Base-by-base conservation (phyloP, 306 rosid genomes). In the Trifolium pratense region DNA sequence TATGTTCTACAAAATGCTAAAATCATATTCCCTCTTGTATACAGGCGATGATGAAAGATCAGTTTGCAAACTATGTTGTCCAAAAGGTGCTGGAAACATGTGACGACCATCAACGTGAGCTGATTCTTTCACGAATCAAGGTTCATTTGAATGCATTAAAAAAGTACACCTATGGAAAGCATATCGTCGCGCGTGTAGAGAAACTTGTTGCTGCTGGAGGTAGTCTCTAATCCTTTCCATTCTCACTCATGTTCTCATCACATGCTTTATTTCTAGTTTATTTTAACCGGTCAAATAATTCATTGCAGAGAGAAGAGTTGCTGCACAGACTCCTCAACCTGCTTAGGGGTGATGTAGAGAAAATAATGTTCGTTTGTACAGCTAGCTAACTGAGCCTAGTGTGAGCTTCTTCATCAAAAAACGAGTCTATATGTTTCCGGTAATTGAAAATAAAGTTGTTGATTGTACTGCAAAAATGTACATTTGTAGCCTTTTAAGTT, bases 131-230 rank as follows among this genome's bases (percentile, higher is more conserved):
- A 0, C 89, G 98, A 64, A 94, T 94, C 43, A 91, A 94, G 78
- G 98, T 94, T 66, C 98, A 94, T 83, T 77, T 94, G 86, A 94
- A 92, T 83, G 98, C 98, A 25, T 66, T 94, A 85, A 94, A 89
- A 81, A 94, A 94, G 74, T 91, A 94, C 86, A 94, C 98, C 11
- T 94, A 94, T 0, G 97, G 99, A 72, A 91, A 91, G 88, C 99
- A 94, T 60, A 94, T 91, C 4, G 97, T 89, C 17, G 93, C 96
- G 0, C 99, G 99, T 62, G 99, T 94, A 75, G 97, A 94, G 84
- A 91, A 94, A 86, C 99, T 94, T 16, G 99, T 94, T 70, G 97
- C 96, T 25, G 99, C 99, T 18, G 97, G 99, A 79, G 99, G 97
- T 93, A 85, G 26, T 39, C 11, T 3, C 48, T 12, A 56, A 18